Conservation (phyloP, 495 filamentous ascomycete species). For the Tetracladium marchalianum region DNA sequence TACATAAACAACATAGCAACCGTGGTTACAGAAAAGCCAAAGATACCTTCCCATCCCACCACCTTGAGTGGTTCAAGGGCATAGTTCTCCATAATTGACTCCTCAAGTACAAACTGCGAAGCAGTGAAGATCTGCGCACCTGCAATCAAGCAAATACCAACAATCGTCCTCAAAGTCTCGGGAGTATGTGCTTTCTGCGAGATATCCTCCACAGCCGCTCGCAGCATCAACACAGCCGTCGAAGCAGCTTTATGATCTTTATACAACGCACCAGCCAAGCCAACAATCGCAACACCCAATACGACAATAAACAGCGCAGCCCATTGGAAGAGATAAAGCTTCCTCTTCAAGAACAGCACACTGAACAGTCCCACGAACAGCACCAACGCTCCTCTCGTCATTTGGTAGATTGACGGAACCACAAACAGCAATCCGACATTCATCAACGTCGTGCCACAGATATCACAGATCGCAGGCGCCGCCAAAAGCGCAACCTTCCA, state of each 20-base stretch:
- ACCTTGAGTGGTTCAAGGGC: constrained; percentile 80
- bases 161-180: constrained; percentile 58
- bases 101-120: constrained; percentile 90
- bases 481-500: constrained; percentile 69
- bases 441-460: constrained; percentile 91
- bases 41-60: constrained; percentile 93
- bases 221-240: constrained; percentile 1
- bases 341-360: constrained; percentile 75
- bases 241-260: constrained; percentile 45
- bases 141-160: constrained; percentile 84
- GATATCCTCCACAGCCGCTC: constrained; percentile 8
- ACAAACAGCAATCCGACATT: constrained; percentile 91
- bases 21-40: constrained; percentile 79
- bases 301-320: constrained; percentile 78
- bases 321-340: constrained; percentile 80
- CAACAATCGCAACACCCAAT: constrained; percentile 78
- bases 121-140: constrained; percentile 94
- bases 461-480: constrained; percentile 86
- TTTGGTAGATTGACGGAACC: constrained; percentile 93
- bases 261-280: constrained; percentile 75
- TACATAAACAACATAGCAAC: constrained; percentile 74
- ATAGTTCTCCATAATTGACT: constrained; percentile 86
- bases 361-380: constrained; percentile 94
- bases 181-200: constrained; percentile 30
- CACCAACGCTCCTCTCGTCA: constrained; percentile 91